A percentile compares a stretch with the other conserved stretches of the same genome.
phyloP scores from a whole-genome alignment of 371 early-diverging fungal genomes.

The Zychaea mexicana region DNA sequence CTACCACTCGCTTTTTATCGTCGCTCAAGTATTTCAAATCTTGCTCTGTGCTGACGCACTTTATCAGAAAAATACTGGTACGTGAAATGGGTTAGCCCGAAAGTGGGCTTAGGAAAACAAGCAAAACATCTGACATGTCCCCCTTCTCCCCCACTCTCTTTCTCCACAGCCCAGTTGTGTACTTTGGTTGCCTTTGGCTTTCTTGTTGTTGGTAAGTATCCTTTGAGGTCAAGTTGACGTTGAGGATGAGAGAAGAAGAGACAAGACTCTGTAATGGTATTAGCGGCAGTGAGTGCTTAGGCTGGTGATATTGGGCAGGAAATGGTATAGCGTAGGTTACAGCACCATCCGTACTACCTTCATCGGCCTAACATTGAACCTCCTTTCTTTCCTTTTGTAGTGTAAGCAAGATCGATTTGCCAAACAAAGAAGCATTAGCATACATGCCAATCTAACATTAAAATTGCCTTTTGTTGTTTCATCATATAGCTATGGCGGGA shows the following conservation, averaged over 20 bases:
- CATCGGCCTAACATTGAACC: too few relatives aligned
- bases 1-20: constrained; percentile 51
- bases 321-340: too few relatives aligned
- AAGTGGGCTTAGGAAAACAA: not conserved
- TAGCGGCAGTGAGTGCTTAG: too few relatives aligned
- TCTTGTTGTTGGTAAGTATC: constrained; percentile 39
- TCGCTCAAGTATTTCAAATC: constrained; percentile 50
- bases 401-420: not conserved
- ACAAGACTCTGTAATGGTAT: too few relatives aligned
- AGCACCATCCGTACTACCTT: too few relatives aligned
- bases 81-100: not conserved
- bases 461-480: not conserved
- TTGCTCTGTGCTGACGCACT: constrained; percentile 48
- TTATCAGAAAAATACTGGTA: constrained; percentile 51
- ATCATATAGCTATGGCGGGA: constrained; percentile 43
- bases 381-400: not conserved
- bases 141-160: not conserved
- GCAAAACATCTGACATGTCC: not conserved
- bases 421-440: not conserved
- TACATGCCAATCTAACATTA: not conserved
- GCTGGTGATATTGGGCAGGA: too few relatives aligned
- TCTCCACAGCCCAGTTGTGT: constrained; percentile 36
- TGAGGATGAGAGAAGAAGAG: too few relatives aligned
- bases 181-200: constrained; percentile 46
- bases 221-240: too few relatives aligned